Evolutionary conservation across 2,329 filamentous ascomycete species (phyloP), one percentile per base, ranked within the genome.

Genomic region (Coniochaeta sp.): DNA sequence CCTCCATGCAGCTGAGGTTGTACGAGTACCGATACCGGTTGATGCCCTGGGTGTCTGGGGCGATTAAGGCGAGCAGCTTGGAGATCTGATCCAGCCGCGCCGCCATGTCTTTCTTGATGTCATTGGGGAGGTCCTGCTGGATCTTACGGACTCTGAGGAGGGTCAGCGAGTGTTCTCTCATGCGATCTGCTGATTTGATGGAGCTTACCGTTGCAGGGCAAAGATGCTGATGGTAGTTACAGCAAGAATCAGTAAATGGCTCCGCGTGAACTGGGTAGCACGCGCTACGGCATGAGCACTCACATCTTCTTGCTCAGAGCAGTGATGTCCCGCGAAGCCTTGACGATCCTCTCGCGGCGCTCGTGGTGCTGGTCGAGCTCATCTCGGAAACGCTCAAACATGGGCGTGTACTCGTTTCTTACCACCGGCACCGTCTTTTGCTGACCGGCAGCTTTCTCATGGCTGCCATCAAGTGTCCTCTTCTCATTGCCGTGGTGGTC

Each of bases 251-350:
- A 65, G 60, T 38, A 50, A 17, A 30, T 36, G 26, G 19, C 19
- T 52, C n/a, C 34, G 34, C 34, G 8, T 17, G 44, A 30, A 38
- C 52, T 38, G 3, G 28, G 30, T 10, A 55, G 7, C 7, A 40
- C 17, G 4, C 24, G 9, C 34, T 36, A 36, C 34, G 7, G n/a
- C 6, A 16, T 32, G 34, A 5, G 3, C 26, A 65, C 81, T 76
- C 75, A 96, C 92, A 98, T 96, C 78, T 98, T 99, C 81, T 99
- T 99, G 75, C 91, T 96, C 59, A 92, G 80, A 0, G 91, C 92
- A 7, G 95, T 99, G 61, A 99, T 90, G 73, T 99, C 95, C 63
- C 93, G 82, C 9, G 91, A 96, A 2, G 88, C 89, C 78, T 98
- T 99, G 70, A 96, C 90, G 66, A 96, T 86, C 58, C 89, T 85